Base-by-base conservation (phyloP, 345 rosid species). In the Orychophragmus violaceus region DNA sequence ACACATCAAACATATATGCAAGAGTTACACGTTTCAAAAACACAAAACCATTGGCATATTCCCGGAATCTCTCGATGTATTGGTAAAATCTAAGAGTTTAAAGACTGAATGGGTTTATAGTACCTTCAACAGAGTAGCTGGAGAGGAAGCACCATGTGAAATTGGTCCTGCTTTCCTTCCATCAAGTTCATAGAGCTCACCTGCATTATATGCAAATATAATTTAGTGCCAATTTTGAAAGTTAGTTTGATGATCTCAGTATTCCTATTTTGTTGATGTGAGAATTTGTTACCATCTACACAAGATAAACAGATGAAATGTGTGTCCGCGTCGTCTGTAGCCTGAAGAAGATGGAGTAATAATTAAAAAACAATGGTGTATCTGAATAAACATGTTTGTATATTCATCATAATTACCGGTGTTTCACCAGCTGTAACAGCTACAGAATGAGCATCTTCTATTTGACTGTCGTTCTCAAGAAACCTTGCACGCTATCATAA, bases 371-470 rank as follows among this genome's bases (percentile, higher is more conserved):
- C 23, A 42, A 51, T 22, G 60, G n/a, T 42, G 46, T 28, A 74
- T 27, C 51, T 2, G 35, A 14, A 35, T 3, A 16, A 74, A 42
- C 30, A 59, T 30, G 25, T 30, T 18, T 36, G 5, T 30, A 53
- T 13, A 33, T 8, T 5, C 41, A 39, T 4, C 18, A 36, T n/a
- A 53, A 4, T 59, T 75, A 83, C 98, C 74, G 72, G 81, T 52
- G 98, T 93, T 9, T 93, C 96, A 55, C 98, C 98, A 28, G 85
- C 91, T 27, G 81, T 60, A 44, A 90, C 98, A 33, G 97, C 98
- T 65, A 88, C 85, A 44, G 91, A 83, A 68, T 93, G 98, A 48
- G 96, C 96, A 66, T 74, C 87, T 83, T 89, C 98, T 86, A 93
- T 81, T 69, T 93, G 90, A 50, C 74, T 76, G 36, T 90, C 87